Evolutionary conservation across 768 basidiomycete genomes (phyloP), one percentile per base, ranked within the genome.

Genomic region (Lactarius vividus): DNA sequence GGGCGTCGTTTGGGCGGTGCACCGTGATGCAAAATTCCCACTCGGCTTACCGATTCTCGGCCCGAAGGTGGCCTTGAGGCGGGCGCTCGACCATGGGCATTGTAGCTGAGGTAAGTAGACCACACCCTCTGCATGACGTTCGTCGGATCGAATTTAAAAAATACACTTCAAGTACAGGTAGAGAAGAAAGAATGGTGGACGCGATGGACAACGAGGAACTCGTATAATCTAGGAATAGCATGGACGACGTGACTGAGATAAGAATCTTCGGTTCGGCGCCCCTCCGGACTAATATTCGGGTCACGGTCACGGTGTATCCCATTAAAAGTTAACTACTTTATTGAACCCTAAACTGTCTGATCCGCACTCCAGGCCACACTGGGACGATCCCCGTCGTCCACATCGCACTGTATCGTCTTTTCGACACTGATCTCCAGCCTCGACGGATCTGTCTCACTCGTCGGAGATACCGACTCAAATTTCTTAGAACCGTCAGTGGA

Each of bases 81-180:
- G 11, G 55, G 16, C 29, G 44, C 28, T 23, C 20, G 15, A 11
- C 59, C 58, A 4, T 57, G 55, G 59, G 68, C 64, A 5, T 62
- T 62, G 63, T 71, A 59, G 71, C 79, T 79, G 20, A 84, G 79
- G 71, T 85, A 85, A 11, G 79, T 80, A 33, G 82, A 83, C 83
- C 84, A 84, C 60, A 83, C 76, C 31, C 82, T 78, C 69, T 84
- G 80, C 82, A 84, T 84, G 71, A 69, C 57, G 59, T 9, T 63
- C n/a, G 33, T 8, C 1, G 33, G 33, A 33, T 33, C 33, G 46
- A 39, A 52, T 26, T 9, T 1, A 33, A 33, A 56, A 63, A 58
- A 52, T 56, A 73, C 67, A 70, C 28, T 49, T 37, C 35, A 55
- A 33, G n/a, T 66, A 64, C 46, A 52, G 7, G 62, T 66, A 15